Evolutionary conservation across 2,329 filamentous ascomycete genomes (phyloP), one percentile per base, ranked within the genome.

Genomic region (Allantophomopsis cytisporea): DNA sequence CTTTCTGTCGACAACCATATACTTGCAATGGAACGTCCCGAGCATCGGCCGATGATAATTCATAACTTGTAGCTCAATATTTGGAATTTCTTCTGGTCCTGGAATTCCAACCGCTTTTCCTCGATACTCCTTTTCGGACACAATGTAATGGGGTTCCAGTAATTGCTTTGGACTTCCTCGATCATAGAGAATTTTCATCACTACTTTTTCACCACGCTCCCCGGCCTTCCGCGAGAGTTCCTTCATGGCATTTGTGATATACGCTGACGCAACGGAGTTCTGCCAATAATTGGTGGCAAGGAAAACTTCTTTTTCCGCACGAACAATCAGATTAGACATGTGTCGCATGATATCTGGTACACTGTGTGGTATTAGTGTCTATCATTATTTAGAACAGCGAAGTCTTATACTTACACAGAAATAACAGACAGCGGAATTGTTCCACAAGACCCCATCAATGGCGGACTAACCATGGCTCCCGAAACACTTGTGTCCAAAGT

Each of bases 271-370:
- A 7, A 77, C 66, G 0, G 80, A 80, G 33, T 76, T 67, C 43
- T 79, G 71, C 83, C 83, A 87, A 50, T 76, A 84, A 49, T 84
- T 86, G 0, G 83, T 88, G 0, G 77, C 77, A 8, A 88, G 62
- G 41, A 83, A 76, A 1, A 89, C 74, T 50, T 89, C 83, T 28
- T 69, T 70, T 49, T 84, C 68, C 0, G 83, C 83, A 4, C 77
- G 67, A 2, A 71, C 81, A 28, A 89, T 88, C 15, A 84, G 63
- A 47, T 88, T 87, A 1, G 80, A 75, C 60, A 84, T 81, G 54
- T 88, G 82, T 1, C 80, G 68, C 43, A 73, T 74, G 20, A 87
- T 73, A 53, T 88, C 83, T 1, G 78, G 76, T 16, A 83, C 60
- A 1, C 66, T 65, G 37, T 31, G 32, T 37, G 23, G 10, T 28